Percentiles rank a stretch among this genome's conserved stretches.
phyloP scores from a whole-genome alignment of 2,329 filamentous ascomycete genomes.

The Penicillium aurantiogriseum region DNA sequence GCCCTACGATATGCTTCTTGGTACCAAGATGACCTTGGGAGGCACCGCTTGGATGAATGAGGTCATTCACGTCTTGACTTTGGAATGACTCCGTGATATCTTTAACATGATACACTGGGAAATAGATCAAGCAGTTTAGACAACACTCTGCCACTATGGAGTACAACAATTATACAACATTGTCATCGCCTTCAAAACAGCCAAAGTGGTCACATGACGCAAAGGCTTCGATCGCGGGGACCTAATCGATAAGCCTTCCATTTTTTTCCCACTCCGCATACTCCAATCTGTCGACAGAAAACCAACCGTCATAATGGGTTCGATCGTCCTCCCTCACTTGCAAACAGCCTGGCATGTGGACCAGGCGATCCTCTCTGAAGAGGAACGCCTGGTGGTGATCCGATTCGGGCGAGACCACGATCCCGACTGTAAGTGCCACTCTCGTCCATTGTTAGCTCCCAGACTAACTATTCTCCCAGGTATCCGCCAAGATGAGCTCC shows the following conservation, averaged over 20 bases:
- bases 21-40: too few species aligned
- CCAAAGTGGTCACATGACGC: conserved; percentile 13
- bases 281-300: background rate
- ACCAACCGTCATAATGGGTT: conserved; percentile 59
- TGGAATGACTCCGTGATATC: too few species aligned
- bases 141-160: background rate
- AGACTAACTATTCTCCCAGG: conserved; percentile 34
- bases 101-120: too few species aligned
- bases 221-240: conserved; percentile 14
- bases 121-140: background rate
- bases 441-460: background rate
- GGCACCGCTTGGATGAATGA: too few species aligned
- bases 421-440: conserved; percentile 57
- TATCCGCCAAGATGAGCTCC: conserved; percentile 85
- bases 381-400: conserved; percentile 80
- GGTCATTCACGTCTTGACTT: too few species aligned
- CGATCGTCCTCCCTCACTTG: conserved; percentile 88
- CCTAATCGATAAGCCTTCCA: conserved; percentile 21
- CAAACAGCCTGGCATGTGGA: conserved; percentile 96
- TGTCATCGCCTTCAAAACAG: background rate
- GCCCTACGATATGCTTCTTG: too few species aligned
- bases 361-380: conserved; percentile 87
- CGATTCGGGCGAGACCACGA: conserved; percentile 88
- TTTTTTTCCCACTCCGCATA: conserved; percentile 9
- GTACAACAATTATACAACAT: background rate